Evolutionary conservation across 805 yeast genomes (phyloP), one percentile per base, ranked within the genome.

Genomic region (Kodamaea fukazawae): DNA sequence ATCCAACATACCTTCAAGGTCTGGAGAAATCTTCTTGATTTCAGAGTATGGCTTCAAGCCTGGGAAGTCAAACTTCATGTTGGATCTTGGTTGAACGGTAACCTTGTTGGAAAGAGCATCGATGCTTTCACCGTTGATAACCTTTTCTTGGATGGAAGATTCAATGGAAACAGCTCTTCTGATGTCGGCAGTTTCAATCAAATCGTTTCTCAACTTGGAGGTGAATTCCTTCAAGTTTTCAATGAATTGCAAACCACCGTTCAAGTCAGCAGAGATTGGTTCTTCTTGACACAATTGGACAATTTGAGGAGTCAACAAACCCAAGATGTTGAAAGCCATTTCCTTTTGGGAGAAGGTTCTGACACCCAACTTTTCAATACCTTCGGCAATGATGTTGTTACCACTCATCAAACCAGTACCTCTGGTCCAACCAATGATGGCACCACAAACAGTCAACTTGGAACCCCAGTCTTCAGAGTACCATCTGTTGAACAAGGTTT

Each of bases 361-460:
- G 35, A 93, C 97, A 57, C 99, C 98, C 45, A 85, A 73, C 61
- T 80, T 79, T 72, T 93, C 99, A 59, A 93, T 86, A 53, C 97
- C 97, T 71, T 90, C 96, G 46, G 99, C 96, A 64, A 93, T 87
- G 62, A 88, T 84, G 73, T 93, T 93, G 78, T 93, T 93, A 54
- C 83, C 97, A 58, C 89, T 77, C 99, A 93, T 93, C 61, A 93
- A 81, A 60, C 99, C 99, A 44, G 99, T 93, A 68, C 99, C 99
- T 78, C 99, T 87, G 49, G 99, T 93, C 99, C 99, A 93, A 63
- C 99, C 99, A 66, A 93, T 93, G 51, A 93, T 78, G 33, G 99
- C 97, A 75, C 99, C 99, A 68, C 97, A 90, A 45, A 93, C 75
- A 44, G 98, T 93, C 71, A 93, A 81, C 73, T 86, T 93, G 50